phyloP scores from a whole-genome alignment of 2,329 filamentous ascomycete species.

The Xylaria sp. region DNA sequence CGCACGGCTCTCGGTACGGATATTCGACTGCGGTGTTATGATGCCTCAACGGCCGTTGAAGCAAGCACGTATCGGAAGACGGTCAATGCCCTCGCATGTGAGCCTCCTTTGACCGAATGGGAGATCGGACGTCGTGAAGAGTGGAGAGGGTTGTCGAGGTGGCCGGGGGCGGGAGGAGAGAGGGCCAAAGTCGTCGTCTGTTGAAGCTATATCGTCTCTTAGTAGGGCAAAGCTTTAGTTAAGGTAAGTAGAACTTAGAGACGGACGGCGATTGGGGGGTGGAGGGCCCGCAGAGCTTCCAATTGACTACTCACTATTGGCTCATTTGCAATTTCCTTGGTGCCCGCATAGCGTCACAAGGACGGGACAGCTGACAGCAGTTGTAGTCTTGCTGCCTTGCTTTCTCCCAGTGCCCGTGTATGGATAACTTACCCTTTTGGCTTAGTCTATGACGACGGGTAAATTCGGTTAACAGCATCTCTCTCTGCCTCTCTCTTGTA shows the following conservation, averaged over 20 bases:
- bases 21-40: conserved; percentile 20
- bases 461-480: conserved; percentile 21
- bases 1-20: conserved; percentile 5
- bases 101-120: not conserved
- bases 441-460: conserved; percentile 21
- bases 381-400: not conserved
- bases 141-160: not conserved
- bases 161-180: not conserved
- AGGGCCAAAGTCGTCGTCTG: conserved; percentile 10
- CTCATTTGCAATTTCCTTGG: not conserved
- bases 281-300: conserved; percentile 11
- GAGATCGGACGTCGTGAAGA: not conserved
- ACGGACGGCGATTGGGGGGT: conserved; percentile 1
- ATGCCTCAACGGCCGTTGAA: not conserved
- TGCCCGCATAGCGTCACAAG: too few species aligned
- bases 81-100: not conserved
- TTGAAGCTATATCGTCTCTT: conserved; percentile 22
- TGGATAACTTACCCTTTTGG: not conserved
- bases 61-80: conserved; percentile 13
- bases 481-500: not conserved
- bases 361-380: too few species aligned
- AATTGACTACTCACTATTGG: conserved; percentile 20
- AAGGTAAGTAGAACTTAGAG: not conserved
- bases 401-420: not conserved
- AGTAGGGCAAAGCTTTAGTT: conserved; percentile 12